A percentile compares a stretch with the other conserved stretches of the same genome.
phyloP scores from a whole-genome alignment of 1,284 basidiomycete genomes.

The Apiotrichum mycotoxinovorans region DNA sequence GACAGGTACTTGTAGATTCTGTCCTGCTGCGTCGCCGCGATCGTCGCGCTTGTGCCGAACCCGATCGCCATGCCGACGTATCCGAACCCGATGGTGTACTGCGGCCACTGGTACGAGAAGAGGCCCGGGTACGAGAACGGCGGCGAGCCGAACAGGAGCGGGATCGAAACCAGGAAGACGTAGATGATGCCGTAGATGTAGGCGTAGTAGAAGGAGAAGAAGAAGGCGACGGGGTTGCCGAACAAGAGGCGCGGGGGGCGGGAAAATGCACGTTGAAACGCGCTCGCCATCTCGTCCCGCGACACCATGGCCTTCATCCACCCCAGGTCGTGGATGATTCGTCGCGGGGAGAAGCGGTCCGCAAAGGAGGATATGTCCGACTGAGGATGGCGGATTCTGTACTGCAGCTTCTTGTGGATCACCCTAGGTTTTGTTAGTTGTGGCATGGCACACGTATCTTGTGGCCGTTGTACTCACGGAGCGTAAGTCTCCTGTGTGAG shows the following conservation, averaged over 20 bases:
- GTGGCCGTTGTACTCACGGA: conserved; percentile 29
- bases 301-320: conserved; percentile 45
- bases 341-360: conserved; percentile 19
- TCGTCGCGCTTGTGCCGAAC: conserved; percentile 44
- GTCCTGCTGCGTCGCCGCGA: conserved; percentile 49
- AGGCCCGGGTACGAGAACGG: conserved; percentile 38
- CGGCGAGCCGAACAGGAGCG: conserved; percentile 48
- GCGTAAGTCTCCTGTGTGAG: conserved; percentile 47
- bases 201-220: conserved; percentile 52
- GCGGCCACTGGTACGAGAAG: conserved; percentile 50
- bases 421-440: conserved; percentile 21
- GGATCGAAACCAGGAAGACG: conserved; percentile 51
- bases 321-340: conserved; percentile 26
- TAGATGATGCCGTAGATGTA: conserved; percentile 52
- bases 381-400: conserved; percentile 24
- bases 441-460: not conserved
- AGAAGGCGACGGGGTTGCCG: conserved; percentile 48
- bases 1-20: conserved; percentile 48
- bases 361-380: conserved; percentile 11
- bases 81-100: conserved; percentile 44
- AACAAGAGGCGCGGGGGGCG: conserved; percentile 50
- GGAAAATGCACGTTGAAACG: conserved; percentile 40
- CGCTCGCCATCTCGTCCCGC: conserved; percentile 23
- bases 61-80: conserved; percentile 52
- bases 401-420: conserved; percentile 37